phyloP scores from a whole-genome alignment of 257 asterid species.

The Hygrophila difformis region DNA sequence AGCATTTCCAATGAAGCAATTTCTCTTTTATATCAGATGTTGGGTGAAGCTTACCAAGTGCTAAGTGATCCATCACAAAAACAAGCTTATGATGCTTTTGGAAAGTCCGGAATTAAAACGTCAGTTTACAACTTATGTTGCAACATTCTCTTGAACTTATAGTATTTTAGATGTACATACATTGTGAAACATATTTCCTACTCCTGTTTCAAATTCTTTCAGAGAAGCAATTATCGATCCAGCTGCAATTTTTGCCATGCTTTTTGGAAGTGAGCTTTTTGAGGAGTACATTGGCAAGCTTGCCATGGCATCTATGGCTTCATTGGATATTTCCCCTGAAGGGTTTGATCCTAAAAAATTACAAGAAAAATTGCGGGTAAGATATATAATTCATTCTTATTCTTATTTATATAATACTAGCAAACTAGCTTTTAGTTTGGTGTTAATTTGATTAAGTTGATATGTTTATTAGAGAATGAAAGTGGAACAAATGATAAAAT shows the following conservation, averaged over 20 bases:
- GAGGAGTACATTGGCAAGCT: conserved; percentile 99
- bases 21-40: conserved; percentile 38
- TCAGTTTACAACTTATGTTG: no score
- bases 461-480: not conserved
- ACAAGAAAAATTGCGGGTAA: conserved; percentile 95
- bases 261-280: conserved; percentile 97
- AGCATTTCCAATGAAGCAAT: not conserved
- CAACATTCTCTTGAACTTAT: no score
- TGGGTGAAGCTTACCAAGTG: conserved; percentile 99
- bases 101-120: conserved; percentile 95
- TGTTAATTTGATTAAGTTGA: not conserved
- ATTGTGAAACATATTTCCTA: conserved; percentile 9
- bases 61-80: conserved; percentile 87
- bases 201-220: conserved; percentile 28
- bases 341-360: conserved; percentile 74
- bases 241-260: conserved; percentile 99
- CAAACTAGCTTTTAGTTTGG: not conserved
- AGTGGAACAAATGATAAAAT: no score
- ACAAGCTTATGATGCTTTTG: conserved; percentile 85
- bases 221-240: conserved; percentile 97
- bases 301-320: conserved; percentile 99
- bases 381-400: conserved; percentile 8
- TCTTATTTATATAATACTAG: conserved; percentile 4
- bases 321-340: conserved; percentile 73
- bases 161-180: conserved; percentile 2